These are phyloP conservation scores for Aristolochia californica DNA, from an alignment of 164 flowering plant genomes.

Conservation along the genomic window DNA sequence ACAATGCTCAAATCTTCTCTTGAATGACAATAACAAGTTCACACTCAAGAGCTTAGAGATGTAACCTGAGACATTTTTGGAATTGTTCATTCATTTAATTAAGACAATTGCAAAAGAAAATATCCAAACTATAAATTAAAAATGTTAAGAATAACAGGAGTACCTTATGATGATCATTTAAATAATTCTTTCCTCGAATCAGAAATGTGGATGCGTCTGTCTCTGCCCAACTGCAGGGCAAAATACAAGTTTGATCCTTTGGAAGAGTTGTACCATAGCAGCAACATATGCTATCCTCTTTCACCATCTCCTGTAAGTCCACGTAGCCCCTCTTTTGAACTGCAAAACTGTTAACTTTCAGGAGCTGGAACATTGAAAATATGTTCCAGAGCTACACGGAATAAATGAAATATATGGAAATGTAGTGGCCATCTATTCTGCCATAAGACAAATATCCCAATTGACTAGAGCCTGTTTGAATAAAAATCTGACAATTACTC, in stretches of 20 bases:
- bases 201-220: slow-evolving; percentile 48
- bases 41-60: too few relatives aligned
- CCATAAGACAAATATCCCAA: too few relatives aligned
- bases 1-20: too few relatives aligned
- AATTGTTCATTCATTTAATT: too few relatives aligned
- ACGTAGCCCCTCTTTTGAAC: slow-evolving; percentile 58
- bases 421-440: too few relatives aligned
- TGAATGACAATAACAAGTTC: too few relatives aligned
- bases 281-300: slow-evolving; percentile 24
- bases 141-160: background rate
- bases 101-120: too few relatives aligned
- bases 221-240: slow-evolving; percentile 35
- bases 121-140: background rate
- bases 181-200: slow-evolving; percentile 37
- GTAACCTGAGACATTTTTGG: too few relatives aligned
- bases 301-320: slow-evolving; percentile 28
- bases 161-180: slow-evolving; percentile 36
- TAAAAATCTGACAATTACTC: background rate
- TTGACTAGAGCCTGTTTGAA: too few relatives aligned
- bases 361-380: background rate
- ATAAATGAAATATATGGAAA: too few relatives aligned
- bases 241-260: slow-evolving; percentile 26
- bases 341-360: slow-evolving; percentile 21
- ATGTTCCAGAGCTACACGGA: too few relatives aligned
- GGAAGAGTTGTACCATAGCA: slow-evolving; percentile 40